Evolutionary conservation across 2,329 filamentous ascomycete species (phyloP).

Genomic region (Pseudopithomyces chartarum): DNA sequence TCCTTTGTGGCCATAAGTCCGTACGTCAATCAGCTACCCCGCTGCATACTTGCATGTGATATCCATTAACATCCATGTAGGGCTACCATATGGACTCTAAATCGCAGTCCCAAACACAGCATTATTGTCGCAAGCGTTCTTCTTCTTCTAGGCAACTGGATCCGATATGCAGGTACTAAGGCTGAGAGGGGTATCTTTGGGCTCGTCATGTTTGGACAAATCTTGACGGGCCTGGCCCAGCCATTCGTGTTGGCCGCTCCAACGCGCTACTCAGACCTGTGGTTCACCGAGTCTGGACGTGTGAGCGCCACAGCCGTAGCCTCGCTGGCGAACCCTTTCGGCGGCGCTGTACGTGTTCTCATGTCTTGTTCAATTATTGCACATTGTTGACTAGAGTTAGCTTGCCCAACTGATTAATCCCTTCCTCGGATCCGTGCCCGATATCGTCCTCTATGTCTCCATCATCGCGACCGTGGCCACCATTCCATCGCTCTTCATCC

Average conservation of each 20-base stretch:
- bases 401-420: constrained; percentile 83
- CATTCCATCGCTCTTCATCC: constrained; percentile 82
- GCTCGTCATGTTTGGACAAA: constrained; percentile 86
- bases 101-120: constrained; percentile 77
- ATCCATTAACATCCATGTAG: constrained; percentile 16
- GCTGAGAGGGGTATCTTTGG: constrained; percentile 68
- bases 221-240: constrained; percentile 86
- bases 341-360: constrained; percentile 68
- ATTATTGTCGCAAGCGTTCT: constrained; percentile 76
- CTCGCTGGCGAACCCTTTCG: constrained; percentile 86
- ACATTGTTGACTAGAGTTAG: constrained; percentile 19
- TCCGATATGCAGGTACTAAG: constrained; percentile 76
- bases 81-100: constrained; percentile 74
- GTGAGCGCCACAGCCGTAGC: constrained; percentile 86
- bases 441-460: constrained; percentile 82
- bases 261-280: constrained; percentile 88
- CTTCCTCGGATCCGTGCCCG: constrained; percentile 74
- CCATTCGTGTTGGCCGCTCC: constrained; percentile 91
- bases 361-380: not conserved
- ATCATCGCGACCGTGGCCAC: constrained; percentile 76
- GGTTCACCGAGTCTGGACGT: constrained; percentile 86
- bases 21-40: constrained; percentile 47
- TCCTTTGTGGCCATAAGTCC: constrained; percentile 78
- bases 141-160: constrained; percentile 85
- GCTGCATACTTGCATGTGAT: not conserved